Base-by-base conservation (phyloP, 257 asterid species). In the Solanum paucissectum region DNA sequence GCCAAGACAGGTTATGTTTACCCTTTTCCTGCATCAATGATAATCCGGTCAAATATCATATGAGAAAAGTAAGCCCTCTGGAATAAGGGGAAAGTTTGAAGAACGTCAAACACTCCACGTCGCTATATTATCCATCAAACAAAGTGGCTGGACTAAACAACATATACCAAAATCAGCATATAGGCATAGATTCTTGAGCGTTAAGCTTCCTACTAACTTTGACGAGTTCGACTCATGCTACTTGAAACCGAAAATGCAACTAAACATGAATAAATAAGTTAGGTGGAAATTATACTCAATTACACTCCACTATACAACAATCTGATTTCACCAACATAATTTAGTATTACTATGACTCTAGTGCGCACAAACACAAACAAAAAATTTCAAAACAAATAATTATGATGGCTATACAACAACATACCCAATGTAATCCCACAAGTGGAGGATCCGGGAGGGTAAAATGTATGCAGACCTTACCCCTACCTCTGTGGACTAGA, bases 1-100 rank as follows among this genome's bases (percentile, higher is more conserved):
- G 95, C 98, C 99, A 97, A 0, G 98, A 96, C 90, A 94, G 87
- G 73, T 91, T 95, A 40, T 98, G 94, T 88, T 93, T 96, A 89
- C 91, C 93, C 81, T 91, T 95, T 74, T 94, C 96, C 98, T 95
- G 97, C 93, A 89, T 79, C 85, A 82, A 82, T 49, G 85, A 49
- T 25, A 82, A 29, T 49, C 40, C 29, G 9, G 64, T 20, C 40
- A 64, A 55, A 20, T 49, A 89, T 42, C 36, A 14, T 55, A 55
- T 68, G 72, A 83, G 77, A 85, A 29, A 77, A 77, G 34, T 14
- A 44, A 69, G 68, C 9, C 4, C 52, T 40, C 62, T 12, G 75
- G 42, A 36, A 44, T 7, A 79, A 8, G 38, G 38, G 66, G 27
- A 27, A n/a, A 14, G 18, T 37, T 25, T 27, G 38, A n/a, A 49